Conservation (phyloP, 306 rosid species). For the Neltuma alba region DNA sequence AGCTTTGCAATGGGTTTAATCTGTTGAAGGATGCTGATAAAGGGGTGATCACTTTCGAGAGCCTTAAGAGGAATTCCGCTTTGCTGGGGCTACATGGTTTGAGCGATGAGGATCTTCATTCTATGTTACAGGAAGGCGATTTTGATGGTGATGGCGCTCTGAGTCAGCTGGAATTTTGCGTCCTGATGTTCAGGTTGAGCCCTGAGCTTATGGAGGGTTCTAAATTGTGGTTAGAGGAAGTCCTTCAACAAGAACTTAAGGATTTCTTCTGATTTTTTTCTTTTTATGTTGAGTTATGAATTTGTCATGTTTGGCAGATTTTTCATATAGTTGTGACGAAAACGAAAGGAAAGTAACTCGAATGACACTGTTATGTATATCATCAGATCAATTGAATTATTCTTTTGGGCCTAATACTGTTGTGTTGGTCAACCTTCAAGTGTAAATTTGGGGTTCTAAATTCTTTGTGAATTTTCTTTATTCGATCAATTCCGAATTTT, state of each 20-base stretch:
- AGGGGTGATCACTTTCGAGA: conserved; percentile 70
- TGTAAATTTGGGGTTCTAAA: neutral
- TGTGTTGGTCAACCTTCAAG: neutral
- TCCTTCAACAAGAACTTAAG: conserved; percentile 43
- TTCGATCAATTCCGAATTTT: neutral
- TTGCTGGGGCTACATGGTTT: conserved; percentile 58
- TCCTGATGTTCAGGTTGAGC: conserved; percentile 76
- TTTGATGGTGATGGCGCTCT: conserved; percentile 77
- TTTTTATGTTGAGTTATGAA: neutral
- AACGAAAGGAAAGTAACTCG: neutral
- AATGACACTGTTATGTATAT: neutral
- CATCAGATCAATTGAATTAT: neutral
- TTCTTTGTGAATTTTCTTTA: neutral
- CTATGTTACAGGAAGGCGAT: conserved; percentile 68
- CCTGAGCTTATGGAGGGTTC: conserved; percentile 78
- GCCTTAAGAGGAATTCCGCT: conserved; percentile 63
- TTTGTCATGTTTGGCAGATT: conserved; percentile 11
- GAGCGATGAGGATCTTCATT: conserved; percentile 60
- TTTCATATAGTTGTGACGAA: neutral
- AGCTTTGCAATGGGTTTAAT: conserved; percentile 76
- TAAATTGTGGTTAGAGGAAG: conserved; percentile 53
- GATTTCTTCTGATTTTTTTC: conserved; percentile 1
- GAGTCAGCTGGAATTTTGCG: conserved; percentile 79
- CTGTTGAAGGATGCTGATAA: conserved; percentile 58
- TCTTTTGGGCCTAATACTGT: neutral